Percentiles rank a stretch among this genome's conserved stretches.
phyloP scores from a whole-genome alignment of 2,329 filamentous ascomycete genomes.

The Cryoendolithus antarcticus region DNA sequence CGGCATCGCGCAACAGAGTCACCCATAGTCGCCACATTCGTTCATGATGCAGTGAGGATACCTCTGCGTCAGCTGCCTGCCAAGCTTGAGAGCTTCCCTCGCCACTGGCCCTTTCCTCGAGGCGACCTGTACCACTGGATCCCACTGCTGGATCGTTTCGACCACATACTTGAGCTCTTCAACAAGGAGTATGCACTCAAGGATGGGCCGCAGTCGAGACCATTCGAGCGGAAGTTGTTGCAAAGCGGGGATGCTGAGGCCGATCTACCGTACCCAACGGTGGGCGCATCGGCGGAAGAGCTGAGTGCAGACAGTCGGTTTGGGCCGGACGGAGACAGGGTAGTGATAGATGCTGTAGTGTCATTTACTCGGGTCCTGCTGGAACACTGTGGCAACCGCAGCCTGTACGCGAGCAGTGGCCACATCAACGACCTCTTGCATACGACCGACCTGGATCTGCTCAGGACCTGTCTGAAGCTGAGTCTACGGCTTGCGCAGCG shows the following conservation, averaged over 20 bases:
- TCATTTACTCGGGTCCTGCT: constrained; percentile 77
- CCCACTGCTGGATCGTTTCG: constrained; percentile 81
- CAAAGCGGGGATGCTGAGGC: constrained; percentile 46
- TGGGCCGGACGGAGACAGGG: constrained; percentile 61
- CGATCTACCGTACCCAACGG: constrained; percentile 13
- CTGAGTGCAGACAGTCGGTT: constrained; percentile 39
- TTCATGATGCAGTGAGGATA: constrained; percentile 54
- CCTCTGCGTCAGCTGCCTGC: constrained; percentile 66
- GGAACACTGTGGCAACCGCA: constrained; percentile 92
- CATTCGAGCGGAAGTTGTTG: constrained; percentile 58
- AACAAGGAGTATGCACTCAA: constrained; percentile 68
- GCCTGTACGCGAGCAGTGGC: constrained; percentile 86
- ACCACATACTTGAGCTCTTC: constrained; percentile 72
- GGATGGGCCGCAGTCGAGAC: constrained; percentile 64
- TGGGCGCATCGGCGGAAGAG: constrained; percentile 17
- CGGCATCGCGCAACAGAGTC: constrained; percentile 53
- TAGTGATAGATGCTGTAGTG: constrained; percentile 68
- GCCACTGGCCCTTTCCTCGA: constrained; percentile 86
- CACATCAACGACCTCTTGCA: constrained; percentile 83
- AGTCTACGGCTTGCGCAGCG: constrained; percentile 79
- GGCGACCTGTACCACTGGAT: constrained; percentile 99
- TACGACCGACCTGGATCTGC: constrained; percentile 66
- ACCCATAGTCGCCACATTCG: constrained; percentile 72
- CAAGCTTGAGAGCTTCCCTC: constrained; percentile 68
- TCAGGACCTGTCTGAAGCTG: constrained; percentile 68